Evolutionary conservation across 805 yeast genomes (phyloP), one percentile per base, ranked within the genome.

Genomic region (Wickerhamiella azyma): DNA sequence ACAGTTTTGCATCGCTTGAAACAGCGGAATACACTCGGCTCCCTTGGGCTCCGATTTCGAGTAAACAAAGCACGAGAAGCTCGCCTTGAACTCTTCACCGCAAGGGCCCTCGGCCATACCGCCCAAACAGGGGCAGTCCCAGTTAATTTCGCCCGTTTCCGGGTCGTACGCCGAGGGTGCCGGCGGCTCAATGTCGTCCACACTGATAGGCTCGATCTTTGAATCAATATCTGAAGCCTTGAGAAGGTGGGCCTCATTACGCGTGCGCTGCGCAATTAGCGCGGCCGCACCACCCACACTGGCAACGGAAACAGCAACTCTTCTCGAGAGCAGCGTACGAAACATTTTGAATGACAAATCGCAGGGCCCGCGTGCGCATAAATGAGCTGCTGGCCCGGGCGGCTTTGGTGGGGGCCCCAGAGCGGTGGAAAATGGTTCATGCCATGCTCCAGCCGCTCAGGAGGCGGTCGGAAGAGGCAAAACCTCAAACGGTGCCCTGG

Each of bases 71-170:
- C 98, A 92, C 9, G 94, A 73, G 63, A 92, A 92, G 0, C 98
- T 97, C 45, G 76, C 85, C 67, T 84, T 85, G 71, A 85, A 85
- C 66, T 86, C 94, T 57, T 79, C 88, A 48, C 98, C 98, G 68
- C 98, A 92, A 47, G 98, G 97, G 0, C 98, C 98, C 53, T 88
- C 73, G 28, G 98, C 97, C 96, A 92, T 85, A 37, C 98, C 98
- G 29, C 97, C 98, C 42, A 92, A 70, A 65, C 97, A 89, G n/a
- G 98, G 97, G 65, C 98, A 92, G 61, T 92, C 97, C 98, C 98
- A 92, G 75, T 92, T 89, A 66, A 92, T 92, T 63, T 89, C 97
- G 26, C 98, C 98, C 2, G 98, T 92, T 58, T 84, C 94, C 26
- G 96, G 96, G 67, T 89, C 77, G 66, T 77, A 89, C 3, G 97